Evolutionary conservation across 1,284 basidiomycete genomes (phyloP).

Genomic region (Leccinum fallax): DNA sequence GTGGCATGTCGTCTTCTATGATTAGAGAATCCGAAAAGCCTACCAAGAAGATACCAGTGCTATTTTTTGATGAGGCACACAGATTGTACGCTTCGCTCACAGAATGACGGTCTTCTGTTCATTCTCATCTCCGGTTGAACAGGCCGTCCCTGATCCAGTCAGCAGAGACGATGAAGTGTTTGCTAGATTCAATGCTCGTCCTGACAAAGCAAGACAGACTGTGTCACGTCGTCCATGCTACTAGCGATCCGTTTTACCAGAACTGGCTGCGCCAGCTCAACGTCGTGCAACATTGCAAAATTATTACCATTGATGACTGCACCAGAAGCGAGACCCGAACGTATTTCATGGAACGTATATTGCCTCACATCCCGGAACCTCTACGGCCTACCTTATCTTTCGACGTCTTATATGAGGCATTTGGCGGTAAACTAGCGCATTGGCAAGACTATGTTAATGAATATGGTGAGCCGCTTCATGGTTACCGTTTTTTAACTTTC

Average conservation of each 20-base stretch:
- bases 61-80: constrained; percentile 84
- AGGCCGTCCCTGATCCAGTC: constrained; percentile 76
- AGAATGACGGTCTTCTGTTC: background rate
- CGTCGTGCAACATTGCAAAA: constrained; percentile 81
- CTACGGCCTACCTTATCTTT: constrained; percentile 60
- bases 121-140: constrained; percentile 8
- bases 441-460: constrained; percentile 79
- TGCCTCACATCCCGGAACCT: constrained; percentile 63
- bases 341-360: constrained; percentile 64
- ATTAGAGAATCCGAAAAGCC: constrained; percentile 40
- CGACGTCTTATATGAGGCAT: constrained; percentile 71
- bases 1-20: constrained; percentile 33
- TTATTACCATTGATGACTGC: constrained; percentile 79
- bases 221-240: constrained; percentile 82
- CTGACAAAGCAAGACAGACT: constrained; percentile 82
- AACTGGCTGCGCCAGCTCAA: constrained; percentile 77
- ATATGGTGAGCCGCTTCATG: constrained; percentile 51
- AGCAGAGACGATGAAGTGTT: constrained; percentile 75
- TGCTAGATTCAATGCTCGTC: constrained; percentile 82
- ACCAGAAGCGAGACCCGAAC: constrained; percentile 65
- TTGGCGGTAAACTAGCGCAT: constrained; percentile 81
- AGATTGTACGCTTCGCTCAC: constrained; percentile 55
- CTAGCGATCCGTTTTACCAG: constrained; percentile 83
- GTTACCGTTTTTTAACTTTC: background rate
- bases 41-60: constrained; percentile 73